These are phyloP conservation scores for Capsaspora owczarzaki DNA, from an alignment of 78 protist species.

Conservation along the genomic window DNA sequence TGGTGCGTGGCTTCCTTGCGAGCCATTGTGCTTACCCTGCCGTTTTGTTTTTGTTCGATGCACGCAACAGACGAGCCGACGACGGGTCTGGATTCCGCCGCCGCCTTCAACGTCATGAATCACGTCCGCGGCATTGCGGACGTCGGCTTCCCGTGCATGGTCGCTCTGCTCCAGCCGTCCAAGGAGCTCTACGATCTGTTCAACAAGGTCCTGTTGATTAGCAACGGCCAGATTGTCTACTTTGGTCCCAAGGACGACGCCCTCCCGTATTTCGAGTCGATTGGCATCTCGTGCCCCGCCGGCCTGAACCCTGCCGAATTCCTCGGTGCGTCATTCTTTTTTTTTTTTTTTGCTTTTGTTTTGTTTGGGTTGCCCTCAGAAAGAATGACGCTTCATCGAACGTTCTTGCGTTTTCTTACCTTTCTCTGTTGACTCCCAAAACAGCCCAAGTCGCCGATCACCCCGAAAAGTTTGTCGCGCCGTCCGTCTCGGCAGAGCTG, in stretches of 20 bases:
- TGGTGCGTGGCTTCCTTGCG: too few species aligned
- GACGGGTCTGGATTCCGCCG: conserved; percentile 36
- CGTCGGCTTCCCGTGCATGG: conserved; percentile 32
- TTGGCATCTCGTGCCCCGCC: conserved; percentile 34
- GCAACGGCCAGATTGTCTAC: conserved; percentile 23
- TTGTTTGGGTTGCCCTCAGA: too few species aligned
- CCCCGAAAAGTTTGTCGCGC: too few species aligned
- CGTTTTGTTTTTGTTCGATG: too few species aligned
- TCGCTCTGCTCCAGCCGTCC: conserved; percentile 84
- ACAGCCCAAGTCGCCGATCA: too few species aligned
- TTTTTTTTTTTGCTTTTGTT: too few species aligned
- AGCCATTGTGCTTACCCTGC: too few species aligned
- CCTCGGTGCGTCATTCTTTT: too few species aligned
- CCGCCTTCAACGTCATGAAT: conserved; percentile 30
- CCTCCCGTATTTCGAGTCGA: conserved; percentile 16
- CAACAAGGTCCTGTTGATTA: conserved; percentile 24
- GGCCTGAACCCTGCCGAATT: conserved; percentile 45
- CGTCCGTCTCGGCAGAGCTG: too few species aligned
- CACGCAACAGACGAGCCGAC: conserved; percentile 83
- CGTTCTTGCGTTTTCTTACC: too few species aligned
- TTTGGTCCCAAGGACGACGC: conserved; percentile 28
- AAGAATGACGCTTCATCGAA: too few species aligned
- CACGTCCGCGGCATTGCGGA: conserved; percentile 39
- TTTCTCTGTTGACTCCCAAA: too few species aligned
- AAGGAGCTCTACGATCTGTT: conserved; percentile 50